Base-by-base conservation (phyloP, 2,329 filamentous ascomycete species). In the Pseudodiploospora longispora region DNA sequence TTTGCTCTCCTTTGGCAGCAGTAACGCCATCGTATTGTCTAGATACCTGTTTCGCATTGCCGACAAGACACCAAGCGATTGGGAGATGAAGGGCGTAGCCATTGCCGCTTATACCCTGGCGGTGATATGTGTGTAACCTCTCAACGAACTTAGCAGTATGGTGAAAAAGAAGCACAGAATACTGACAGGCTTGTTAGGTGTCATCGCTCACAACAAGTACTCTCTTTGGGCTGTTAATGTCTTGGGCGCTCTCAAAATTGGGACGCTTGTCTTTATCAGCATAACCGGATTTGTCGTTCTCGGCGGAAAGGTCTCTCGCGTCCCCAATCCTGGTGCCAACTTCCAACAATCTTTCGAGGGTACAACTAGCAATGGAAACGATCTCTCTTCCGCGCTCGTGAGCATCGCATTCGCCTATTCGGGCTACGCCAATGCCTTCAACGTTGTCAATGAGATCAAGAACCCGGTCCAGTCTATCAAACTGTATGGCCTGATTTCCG, bases 31-130 rank as follows among this genome's bases (percentile, higher is more conserved):
- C 71, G 79, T 85, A 0, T 59, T 84, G 28, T 75, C 82, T 0
- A 65, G 74, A 34, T 86, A 86, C 50, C 57, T 85, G 0, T 86
- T 76, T 60, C 69, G 70, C 6, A 77, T 80, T 36, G 71, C 66
- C 1, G 75, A 70, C 0, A 57, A 65, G 1, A 61, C 59, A 0
- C 73, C 77, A 0, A 72, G 72, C 0, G 63, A 67, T n/a, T 86
- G 82, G 83, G 67, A 85, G 53, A 58, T 76, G 42, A 85, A 85
- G 55, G 83, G 81, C 1, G 74, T 85, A 3, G 82, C 82, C 0
- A 63, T 85, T 27, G 80, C 76, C 1, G 75, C 71, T 0, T 85
- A 84, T 52, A 81, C 76, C 0, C 54, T 80, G 0, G 78, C 80
- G 4, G 66, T 74, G 1, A 48, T 82, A 1, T 66, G 77, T 77